Evolutionary conservation across 352 stramenopile genomes (phyloP), one percentile per base, ranked within the genome.

Genomic region (Phytopythium vexans): DNA sequence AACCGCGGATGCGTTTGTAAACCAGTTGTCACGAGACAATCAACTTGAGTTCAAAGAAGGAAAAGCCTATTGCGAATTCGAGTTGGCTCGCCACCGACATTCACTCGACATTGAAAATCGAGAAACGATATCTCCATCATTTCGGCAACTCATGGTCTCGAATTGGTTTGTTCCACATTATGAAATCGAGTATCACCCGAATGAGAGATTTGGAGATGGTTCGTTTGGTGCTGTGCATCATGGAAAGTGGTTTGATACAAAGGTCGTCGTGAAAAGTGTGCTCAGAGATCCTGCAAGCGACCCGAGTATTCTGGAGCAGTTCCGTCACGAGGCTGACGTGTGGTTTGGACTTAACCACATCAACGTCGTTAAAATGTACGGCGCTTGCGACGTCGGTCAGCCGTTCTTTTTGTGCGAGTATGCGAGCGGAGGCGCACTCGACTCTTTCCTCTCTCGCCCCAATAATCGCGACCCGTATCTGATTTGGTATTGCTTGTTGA

Each of bases 341-440:
- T 74, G 66, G 62, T 66, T 66, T 44, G 59, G 58, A 32, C 50
- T 74, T 12, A 63, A 62, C 34, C 66, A 74, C 27, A 61, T 63
- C 41, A 65, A 74, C 31, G 45, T 71, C 8, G 54, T 74, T 11
- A 51, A 65, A n/a, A 52, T 74, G 42, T 74, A 66, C 27, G 66
- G 62, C 27, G 58, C 66, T 3, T 73, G 56, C 9, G 56, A 74
- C 47, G 49, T 74, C 6, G 14, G 21, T 10, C n/a, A 41, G 8
- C 49, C 54, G 8, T 58, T 58, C 21, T 52, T 70, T 14, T 49
- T 66, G 10, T 63, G 40, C 45, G 57, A 70, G 32, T 50, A 63
- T 11, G 57, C 48, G 8, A 34, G 4, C 3, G 38, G 62, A 8
- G 58, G 63, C 1, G 58, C 56, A 35, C 40, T 66, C 12, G 8